Percentiles rank a stretch among this genome's conserved stretches.
Evolutionary conservation across 768 basidiomycete genomes (phyloP).

Genomic region (Lactifluus subvellereus): DNA sequence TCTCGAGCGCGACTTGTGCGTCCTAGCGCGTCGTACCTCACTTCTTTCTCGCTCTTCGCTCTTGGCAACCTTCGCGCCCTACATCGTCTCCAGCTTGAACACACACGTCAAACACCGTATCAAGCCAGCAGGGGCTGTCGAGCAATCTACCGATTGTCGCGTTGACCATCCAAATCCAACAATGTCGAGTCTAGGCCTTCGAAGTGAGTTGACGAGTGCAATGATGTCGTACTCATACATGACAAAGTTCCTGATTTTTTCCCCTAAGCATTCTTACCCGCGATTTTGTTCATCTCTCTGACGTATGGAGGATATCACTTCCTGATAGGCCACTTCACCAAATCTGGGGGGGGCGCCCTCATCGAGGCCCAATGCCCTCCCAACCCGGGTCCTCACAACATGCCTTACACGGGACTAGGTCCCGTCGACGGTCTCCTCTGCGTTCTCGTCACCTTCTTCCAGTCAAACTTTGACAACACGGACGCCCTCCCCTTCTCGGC

Average conservation of each 20-base stretch:
- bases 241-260: not conserved
- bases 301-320: constrained; percentile 11
- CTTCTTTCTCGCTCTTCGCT: too few relatives aligned
- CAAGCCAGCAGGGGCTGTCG: not conserved
- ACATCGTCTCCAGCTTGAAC: too few relatives aligned
- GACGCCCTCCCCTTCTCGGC: constrained; percentile 5
- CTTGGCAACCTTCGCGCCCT: too few relatives aligned
- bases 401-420: constrained; percentile 14
- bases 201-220: constrained; percentile 4
- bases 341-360: constrained; percentile 15
- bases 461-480: constrained; percentile 6
- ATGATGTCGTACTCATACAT: not conserved
- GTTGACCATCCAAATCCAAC: too few relatives aligned
- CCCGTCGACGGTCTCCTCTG: constrained; percentile 11
- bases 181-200: constrained; percentile 4
- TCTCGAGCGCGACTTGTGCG: too few relatives aligned
- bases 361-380: constrained; percentile 10
- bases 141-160: not conserved
- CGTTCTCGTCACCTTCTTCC: constrained; percentile 22
- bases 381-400: constrained; percentile 14
- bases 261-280: constrained; percentile 11
- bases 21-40: too few relatives aligned
- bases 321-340: constrained; percentile 13
- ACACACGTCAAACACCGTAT: not conserved
- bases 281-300: constrained; percentile 14